Percentiles rank a stretch among this genome's conserved stretches.
These are phyloP conservation scores for Beauveria sp. DNA, from an alignment of 2,329 filamentous ascomycete genomes.

Conservation along the genomic window DNA sequence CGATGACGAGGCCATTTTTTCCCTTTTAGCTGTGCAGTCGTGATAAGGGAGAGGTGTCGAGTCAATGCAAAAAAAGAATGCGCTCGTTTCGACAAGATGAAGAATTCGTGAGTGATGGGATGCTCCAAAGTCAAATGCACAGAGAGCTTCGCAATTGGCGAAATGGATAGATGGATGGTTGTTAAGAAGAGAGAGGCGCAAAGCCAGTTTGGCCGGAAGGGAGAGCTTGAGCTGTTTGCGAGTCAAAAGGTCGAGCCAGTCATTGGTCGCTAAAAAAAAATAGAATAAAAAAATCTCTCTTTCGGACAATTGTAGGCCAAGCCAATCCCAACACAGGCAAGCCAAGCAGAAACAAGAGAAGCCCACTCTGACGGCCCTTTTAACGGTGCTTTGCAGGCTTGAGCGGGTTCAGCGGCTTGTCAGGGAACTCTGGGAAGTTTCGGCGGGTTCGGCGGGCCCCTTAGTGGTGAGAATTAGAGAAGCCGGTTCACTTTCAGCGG, in stretches of 20 bases:
- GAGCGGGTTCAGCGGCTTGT: background rate
- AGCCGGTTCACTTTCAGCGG: background rate
- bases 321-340: background rate
- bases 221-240: conserved; percentile 1
- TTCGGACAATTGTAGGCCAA: too few species aligned
- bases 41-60: background rate
- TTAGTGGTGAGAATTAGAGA: too few species aligned
- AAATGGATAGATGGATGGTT: background rate
- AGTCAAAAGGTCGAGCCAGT: background rate
- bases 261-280: background rate
- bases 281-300: background rate
- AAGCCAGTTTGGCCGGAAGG: background rate
- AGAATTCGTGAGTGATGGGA: background rate
- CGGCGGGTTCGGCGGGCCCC: background rate
- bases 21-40: background rate
- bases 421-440: background rate
- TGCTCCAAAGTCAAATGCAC: background rate
- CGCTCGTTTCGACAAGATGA: conserved; percentile 13
- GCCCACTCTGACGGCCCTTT: background rate
- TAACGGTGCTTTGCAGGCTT: background rate
- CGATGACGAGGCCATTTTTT: conserved; percentile 37
- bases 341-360: background rate
- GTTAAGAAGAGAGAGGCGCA: background rate
- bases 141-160: conserved; percentile 1
- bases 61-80: background rate